A percentile compares a stretch with the other conserved stretches of the same genome.
phyloP scores from a whole-genome alignment of 805 yeast species.

The Aciculoconidium aculeatum region DNA sequence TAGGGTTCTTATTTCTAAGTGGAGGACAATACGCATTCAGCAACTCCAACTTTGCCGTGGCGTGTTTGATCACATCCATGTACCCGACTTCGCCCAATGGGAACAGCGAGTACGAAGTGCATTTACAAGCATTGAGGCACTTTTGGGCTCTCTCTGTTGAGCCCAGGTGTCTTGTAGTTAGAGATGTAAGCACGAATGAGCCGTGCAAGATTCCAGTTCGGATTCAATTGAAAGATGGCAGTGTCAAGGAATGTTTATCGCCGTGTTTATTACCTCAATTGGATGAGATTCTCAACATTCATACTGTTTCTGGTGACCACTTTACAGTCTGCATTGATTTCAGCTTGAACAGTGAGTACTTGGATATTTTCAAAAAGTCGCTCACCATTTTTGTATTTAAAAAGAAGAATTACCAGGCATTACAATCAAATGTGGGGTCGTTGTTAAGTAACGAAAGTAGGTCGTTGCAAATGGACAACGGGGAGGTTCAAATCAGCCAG shows the following conservation, averaged over 20 bases:
- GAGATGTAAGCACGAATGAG: constrained; percentile 58
- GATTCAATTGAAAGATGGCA: constrained; percentile 35
- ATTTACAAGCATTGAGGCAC: constrained; percentile 79
- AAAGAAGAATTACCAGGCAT: constrained; percentile 35
- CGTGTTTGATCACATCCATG: constrained; percentile 65
- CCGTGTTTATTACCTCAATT: constrained; percentile 71
- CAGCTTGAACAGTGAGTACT: constrained; percentile 34
- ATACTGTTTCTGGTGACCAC: constrained; percentile 42
- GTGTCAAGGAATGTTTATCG: constrained; percentile 29
- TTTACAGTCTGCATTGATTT: constrained; percentile 49
- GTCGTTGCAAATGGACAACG: constrained; percentile 20
- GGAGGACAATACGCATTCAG: constrained; percentile 87
- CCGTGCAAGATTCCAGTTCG: constrained; percentile 46
- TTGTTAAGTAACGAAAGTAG: constrained; percentile 32
- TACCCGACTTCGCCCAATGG: constrained; percentile 64
- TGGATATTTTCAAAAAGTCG: constrained; percentile 36
- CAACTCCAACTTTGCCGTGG: constrained; percentile 57
- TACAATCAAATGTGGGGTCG: constrained; percentile 27
- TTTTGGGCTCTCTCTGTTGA: constrained; percentile 86
- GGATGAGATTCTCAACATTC: constrained; percentile 41
- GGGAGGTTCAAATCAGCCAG: constrained; percentile 19
- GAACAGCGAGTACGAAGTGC: constrained; percentile 45
- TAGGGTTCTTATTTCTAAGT: constrained; percentile 86
- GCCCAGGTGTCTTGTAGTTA: constrained; percentile 70
- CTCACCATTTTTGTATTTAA: constrained; percentile 49